Conservation (phyloP, 805 yeast species). For the Candida pseudoglaebosa region DNA sequence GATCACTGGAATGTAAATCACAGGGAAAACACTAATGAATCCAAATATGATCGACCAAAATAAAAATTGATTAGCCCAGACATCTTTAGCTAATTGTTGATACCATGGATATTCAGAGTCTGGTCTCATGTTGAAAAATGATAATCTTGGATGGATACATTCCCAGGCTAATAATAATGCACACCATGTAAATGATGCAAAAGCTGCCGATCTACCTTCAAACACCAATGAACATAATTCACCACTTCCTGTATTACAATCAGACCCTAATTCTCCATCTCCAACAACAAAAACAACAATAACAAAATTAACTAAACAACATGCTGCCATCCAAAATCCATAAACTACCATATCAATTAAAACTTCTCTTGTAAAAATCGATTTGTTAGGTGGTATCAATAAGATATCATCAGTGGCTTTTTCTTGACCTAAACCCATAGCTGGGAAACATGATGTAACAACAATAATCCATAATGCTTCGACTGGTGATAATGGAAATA, state of each 20-base stretch:
- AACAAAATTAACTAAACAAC: slow-evolving; percentile 65
- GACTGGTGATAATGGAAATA: slow-evolving; percentile 65
- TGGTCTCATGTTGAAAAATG: slow-evolving; percentile 69
- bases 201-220: slow-evolving; percentile 71
- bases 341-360: slow-evolving; percentile 66
- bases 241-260: slow-evolving; percentile 54
- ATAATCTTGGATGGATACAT: slow-evolving; percentile 66
- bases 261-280: slow-evolving; percentile 57
- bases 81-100: slow-evolving; percentile 56
- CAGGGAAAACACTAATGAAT: slow-evolving; percentile 69
- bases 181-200: slow-evolving; percentile 84
- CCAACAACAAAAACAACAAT: slow-evolving; percentile 66
- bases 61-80: slow-evolving; percentile 72
- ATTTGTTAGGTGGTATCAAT: slow-evolving; percentile 60
- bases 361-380: slow-evolving; percentile 64
- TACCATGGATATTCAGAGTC: slow-evolving; percentile 52
- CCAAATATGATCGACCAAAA: slow-evolving; percentile 80
- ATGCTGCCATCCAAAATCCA: slow-evolving; percentile 69
- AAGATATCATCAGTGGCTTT: slow-evolving; percentile 60
- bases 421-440: slow-evolving; percentile 47
- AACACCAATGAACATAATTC: slow-evolving; percentile 59
- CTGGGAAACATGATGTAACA: slow-evolving; percentile 34
- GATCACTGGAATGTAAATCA: slow-evolving; percentile 84
- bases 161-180: slow-evolving; percentile 82
- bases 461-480: slow-evolving; percentile 34